Conservation (phyloP, 257 asterid species). For the Mitragyna speciosa region DNA sequence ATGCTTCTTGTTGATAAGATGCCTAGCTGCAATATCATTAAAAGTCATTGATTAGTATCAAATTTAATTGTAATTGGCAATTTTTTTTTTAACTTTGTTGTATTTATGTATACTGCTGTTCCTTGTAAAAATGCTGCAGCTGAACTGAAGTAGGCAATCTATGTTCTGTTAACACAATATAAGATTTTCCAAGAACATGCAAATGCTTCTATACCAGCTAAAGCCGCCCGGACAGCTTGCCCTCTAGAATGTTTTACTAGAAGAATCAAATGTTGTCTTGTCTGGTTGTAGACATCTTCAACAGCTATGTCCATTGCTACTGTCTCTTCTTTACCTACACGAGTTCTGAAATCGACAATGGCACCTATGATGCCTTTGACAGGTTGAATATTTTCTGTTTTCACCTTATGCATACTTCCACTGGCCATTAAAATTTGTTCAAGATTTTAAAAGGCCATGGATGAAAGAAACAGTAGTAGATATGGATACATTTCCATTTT, state of each 20-base stretch:
- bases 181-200: neutral
- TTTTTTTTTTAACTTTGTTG: no score
- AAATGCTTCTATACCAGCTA: constrained; percentile 42
- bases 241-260: constrained; percentile 21
- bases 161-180: neutral
- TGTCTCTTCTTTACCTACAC: constrained; percentile 35
- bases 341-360: constrained; percentile 31
- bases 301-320: constrained; percentile 43
- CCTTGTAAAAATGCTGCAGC: neutral
- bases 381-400: neutral
- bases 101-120: neutral
- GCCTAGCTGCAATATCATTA: constrained; percentile 23
- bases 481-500: neutral
- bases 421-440: neutral
- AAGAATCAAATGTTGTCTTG: constrained; percentile 9
- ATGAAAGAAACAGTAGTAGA: neutral
- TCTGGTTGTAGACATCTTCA: constrained; percentile 20
- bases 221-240: constrained; percentile 30
- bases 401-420: neutral
- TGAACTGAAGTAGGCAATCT: neutral
- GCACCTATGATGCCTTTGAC: constrained; percentile 25
- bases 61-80: no score
- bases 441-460: neutral
- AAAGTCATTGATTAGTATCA: neutral
- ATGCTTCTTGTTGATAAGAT: constrained; percentile 26